phyloP scores from a whole-genome alignment of 1,139 yeast genomes.

The Meyerozyma guilliermondii region DNA sequence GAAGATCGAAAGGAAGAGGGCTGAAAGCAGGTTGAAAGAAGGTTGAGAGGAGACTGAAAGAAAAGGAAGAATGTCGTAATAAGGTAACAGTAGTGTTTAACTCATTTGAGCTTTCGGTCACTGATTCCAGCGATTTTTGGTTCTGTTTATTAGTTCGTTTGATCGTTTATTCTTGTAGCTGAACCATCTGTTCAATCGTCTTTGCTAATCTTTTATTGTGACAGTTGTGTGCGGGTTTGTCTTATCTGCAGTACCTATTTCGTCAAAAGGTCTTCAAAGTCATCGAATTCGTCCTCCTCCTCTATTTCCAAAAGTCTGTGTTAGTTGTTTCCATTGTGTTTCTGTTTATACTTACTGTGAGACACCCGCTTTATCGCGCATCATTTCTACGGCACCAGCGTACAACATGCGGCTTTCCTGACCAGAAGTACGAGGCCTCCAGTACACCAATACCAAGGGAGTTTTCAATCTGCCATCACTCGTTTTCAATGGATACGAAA shows the following conservation, averaged over 20 bases:
- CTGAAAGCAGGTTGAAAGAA: too few relatives aligned
- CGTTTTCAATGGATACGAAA: constrained; percentile 71
- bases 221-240: too few relatives aligned
- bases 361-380: constrained; percentile 75
- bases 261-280: constrained; percentile 24
- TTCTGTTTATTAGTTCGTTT: too few relatives aligned
- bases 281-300: constrained; percentile 62
- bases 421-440: constrained; percentile 81
- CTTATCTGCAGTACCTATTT: background rate
- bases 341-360: constrained; percentile 41
- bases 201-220: too few relatives aligned
- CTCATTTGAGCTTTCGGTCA: too few relatives aligned
- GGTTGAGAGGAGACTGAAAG: too few relatives aligned
- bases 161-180: too few relatives aligned
- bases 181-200: too few relatives aligned
- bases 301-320: constrained; percentile 46
- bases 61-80: too few relatives aligned
- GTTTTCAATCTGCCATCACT: constrained; percentile 68
- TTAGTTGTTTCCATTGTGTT: constrained; percentile 15
- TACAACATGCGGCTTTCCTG: constrained; percentile 79
- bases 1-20: too few relatives aligned
- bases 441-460: constrained; percentile 76
- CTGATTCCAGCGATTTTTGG: too few relatives aligned
- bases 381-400: constrained; percentile 82
- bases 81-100: too few relatives aligned